Base-by-base conservation (phyloP, 768 basidiomycete species). In the Hericium rajendrae region DNA sequence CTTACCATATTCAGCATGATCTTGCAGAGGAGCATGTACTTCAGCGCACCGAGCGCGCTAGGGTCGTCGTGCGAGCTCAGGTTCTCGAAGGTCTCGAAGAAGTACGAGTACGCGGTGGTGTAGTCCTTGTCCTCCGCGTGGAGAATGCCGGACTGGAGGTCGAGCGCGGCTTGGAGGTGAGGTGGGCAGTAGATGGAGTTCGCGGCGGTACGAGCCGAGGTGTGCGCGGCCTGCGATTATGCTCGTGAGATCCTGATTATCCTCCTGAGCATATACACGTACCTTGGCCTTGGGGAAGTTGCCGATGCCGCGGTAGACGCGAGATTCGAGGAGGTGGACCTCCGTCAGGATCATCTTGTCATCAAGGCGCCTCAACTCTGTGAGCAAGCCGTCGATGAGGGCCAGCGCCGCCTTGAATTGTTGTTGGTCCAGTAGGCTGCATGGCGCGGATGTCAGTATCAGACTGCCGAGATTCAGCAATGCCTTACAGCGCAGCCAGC, bases 51-150 rank as follows among this genome's bases (percentile, higher is more conserved):
- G 18, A 97, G 75, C 0, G 93, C 92, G 39, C 71, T 66, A 0
- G 72, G 70, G 56, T 73, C 77, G 43, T 91, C 93, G 57, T 92
- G 87, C 2, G 83, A 69, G 43, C 83, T 82, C 62, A 93, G 76
- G 53, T 85, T 93, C 72, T 99, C 97, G 61, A 98, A 97, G 2
- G 93, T 86, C 72, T 98, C 95, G 64, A 91, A 93, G 73, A 97
- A 98, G 74, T 98, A 99, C 0, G 91, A 93, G 71, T 97, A 97
- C 20, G 85, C 95, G 0, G 95, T 99, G 57, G 82, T 94, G 71
- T 97, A 98, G 71, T 98, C 95, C 68, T 94, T 95, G 66, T 99
- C 95, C 64, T 99, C 94, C 0, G 95, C 94, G 65, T 97, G 92
- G 10, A 97, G 78, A 46, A 95, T 77, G 4, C 95, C 87, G 46